Evolutionary conservation across 1,139 yeast genomes (phyloP), one percentile per base, ranked within the genome.

Genomic region (Dujonia santamariae): DNA sequence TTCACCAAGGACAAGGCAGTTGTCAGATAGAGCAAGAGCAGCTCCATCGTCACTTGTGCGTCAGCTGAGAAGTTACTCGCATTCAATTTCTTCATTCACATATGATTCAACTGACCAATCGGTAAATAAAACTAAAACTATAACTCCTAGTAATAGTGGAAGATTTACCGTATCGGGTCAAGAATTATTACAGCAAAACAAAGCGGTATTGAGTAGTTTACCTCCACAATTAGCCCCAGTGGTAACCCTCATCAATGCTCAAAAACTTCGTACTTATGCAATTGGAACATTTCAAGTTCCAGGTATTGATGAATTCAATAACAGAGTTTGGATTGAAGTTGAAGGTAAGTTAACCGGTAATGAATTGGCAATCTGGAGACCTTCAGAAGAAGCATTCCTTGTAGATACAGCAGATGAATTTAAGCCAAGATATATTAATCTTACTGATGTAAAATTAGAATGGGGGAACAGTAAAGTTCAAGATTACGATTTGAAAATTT

Each of bases 301-400:
- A 21, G 54, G 47, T 4, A 38, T 43, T 16, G 42, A 40, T 11
- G 42, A 29, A 2, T 28, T 42, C 9, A 51, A 48, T 13, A 54
- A 53, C 34, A 39, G 44, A 26, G 47, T 45, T 8, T 66, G 71
- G 70, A 38, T 59, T 13, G 61, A 57, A 33, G 72, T 64, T 1
- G 71, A 67, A 36, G 72, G 69, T 21, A 68, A 70, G 44, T 53
- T 76, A 39, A 62, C 71, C 11, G 82, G 82, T 21, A 66, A 63
- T 28, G 81, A 76, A 47, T 61, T 76, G 43, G 63, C 73, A 3
- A 61, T 74, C 31, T 72, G 77, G 75, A 55, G 66, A 34, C 56
- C 66, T 24, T 54, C 61, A 7, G 46, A 47, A 12, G 58, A 52
- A 11, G 52, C 37, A 25, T 42, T 42, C n/a, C 27, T 31, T 7